A percentile compares a stretch with the other conserved stretches of the same genome.
Evolutionary conservation across 306 rosid species (phyloP).

Genomic region (Datisca glomerata): DNA sequence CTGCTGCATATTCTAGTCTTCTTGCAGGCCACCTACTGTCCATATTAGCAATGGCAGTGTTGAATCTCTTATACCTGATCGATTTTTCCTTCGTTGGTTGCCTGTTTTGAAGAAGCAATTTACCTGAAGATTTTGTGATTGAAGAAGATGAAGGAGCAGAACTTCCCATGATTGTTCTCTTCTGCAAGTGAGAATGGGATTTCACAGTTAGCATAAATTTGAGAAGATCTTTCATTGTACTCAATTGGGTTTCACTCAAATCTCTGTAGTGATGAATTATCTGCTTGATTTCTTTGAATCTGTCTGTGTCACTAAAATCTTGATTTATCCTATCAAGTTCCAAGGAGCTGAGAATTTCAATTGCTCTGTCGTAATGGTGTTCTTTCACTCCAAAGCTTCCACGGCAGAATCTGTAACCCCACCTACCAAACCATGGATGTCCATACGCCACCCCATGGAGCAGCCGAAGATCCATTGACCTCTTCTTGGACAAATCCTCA

Average conservation of each 20-base stretch:
- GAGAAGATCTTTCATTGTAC: slow-evolving; percentile 59
- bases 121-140: slow-evolving; percentile 26
- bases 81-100: slow-evolving; percentile 42
- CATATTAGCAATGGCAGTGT: slow-evolving; percentile 44
- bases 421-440: slow-evolving; percentile 69
- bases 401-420: slow-evolving; percentile 73
- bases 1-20: slow-evolving; percentile 67
- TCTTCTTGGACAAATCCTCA: slow-evolving; percentile 40
- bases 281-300: slow-evolving; percentile 37
- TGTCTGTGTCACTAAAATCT: slow-evolving; percentile 24
- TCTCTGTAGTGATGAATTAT: slow-evolving; percentile 58
- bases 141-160: slow-evolving; percentile 13
- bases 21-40: slow-evolving; percentile 92
- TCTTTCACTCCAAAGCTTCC: slow-evolving; percentile 47
- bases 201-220: slow-evolving; percentile 73
- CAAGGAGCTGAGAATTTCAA: slow-evolving; percentile 40
- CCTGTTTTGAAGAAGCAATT: slow-evolving; percentile 21
- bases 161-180: slow-evolving; percentile 12
- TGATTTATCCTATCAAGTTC: slow-evolving; percentile 38
- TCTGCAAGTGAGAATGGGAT: slow-evolving; percentile 29
- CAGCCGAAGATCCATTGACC: slow-evolving; percentile 67
- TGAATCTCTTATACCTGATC: slow-evolving; percentile 45
- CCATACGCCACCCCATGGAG: slow-evolving; percentile 53
- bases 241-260: slow-evolving; percentile 63
- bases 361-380: slow-evolving; percentile 33